These are phyloP conservation scores for Chalciporus chontae DNA, from an alignment of 768 basidiomycete genomes.

Conservation along the genomic window DNA sequence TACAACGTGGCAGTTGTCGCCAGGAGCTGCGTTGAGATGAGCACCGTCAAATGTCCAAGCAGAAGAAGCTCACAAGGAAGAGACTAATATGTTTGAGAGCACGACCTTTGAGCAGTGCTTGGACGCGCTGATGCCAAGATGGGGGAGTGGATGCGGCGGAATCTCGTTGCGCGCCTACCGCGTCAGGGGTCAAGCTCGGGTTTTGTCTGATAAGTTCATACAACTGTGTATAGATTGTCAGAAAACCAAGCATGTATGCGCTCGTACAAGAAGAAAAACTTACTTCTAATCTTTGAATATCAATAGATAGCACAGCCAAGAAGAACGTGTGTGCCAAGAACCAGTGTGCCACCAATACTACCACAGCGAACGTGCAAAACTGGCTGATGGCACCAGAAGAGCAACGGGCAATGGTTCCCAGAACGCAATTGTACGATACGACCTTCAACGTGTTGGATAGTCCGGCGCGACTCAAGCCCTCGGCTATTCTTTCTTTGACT, in stretches of 20 bases:
- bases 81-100: conserved; percentile 77
- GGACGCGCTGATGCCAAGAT: conserved; percentile 32
- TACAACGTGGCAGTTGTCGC: conserved; percentile 75
- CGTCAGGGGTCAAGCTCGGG: conserved; percentile 47
- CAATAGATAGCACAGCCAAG: conserved; percentile 90
- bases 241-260: not conserved
- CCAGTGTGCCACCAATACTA: conserved; percentile 95
- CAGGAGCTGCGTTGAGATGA: conserved; percentile 51
- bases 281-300: conserved; percentile 89
- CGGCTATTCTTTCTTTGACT: conserved; percentile 88
- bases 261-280: conserved; percentile 14
- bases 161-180: conserved; percentile 27
- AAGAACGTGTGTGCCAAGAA: conserved; percentile 96
- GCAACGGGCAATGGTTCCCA: conserved; percentile 72
- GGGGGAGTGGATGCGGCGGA: conserved; percentile 15
- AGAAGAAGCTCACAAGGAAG: conserved; percentile 52
- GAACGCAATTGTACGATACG: conserved; percentile 76
- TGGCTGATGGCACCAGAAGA: conserved; percentile 82
- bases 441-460: conserved; percentile 92
- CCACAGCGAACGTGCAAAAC: conserved; percentile 90
- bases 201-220: conserved; percentile 83
- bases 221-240: conserved; percentile 44
- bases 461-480: conserved; percentile 85
- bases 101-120: conserved; percentile 57
- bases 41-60: not conserved